Percentiles rank a stretch among this genome's conserved stretches.
Evolutionary conservation across 2,329 filamentous ascomycete genomes (phyloP).

Genomic region (Diaporthe aspalathi): DNA sequence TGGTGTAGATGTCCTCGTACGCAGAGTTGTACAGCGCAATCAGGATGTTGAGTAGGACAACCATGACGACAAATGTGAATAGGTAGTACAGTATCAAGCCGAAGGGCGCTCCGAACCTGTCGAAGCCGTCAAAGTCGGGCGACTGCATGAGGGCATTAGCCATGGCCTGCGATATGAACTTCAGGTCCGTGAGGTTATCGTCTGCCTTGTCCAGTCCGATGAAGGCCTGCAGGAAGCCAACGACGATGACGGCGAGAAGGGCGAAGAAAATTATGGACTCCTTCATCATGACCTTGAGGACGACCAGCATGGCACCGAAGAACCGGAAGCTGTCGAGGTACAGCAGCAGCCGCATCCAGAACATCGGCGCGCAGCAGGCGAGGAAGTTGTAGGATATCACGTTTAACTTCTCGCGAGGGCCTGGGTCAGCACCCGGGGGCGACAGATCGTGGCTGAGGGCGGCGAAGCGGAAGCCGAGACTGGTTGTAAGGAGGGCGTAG

Average conservation of each 20-base stretch:
- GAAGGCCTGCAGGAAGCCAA: conserved; percentile 93
- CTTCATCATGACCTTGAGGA: conserved; percentile 95
- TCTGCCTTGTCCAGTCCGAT: conserved; percentile 90
- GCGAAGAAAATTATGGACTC: conserved; percentile 97
- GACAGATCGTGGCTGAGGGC: conserved; percentile 72
- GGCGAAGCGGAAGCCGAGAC: conserved; percentile 81
- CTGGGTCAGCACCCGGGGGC: conserved; percentile 46
- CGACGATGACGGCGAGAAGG: conserved; percentile 82
- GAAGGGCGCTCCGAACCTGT: conserved; percentile 91
- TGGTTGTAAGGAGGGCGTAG: conserved; percentile 82
- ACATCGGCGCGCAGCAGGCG: conserved; percentile 93
- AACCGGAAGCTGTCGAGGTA: conserved; percentile 95
- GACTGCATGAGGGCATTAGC: conserved; percentile 91
- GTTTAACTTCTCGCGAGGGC: conserved; percentile 74
- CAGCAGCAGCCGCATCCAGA: conserved; percentile 91
- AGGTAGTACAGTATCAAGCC: conserved; percentile 96
- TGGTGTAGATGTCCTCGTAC: conserved; percentile 93
- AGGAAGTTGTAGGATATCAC: conserved; percentile 92
- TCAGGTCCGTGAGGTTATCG: conserved; percentile 74
- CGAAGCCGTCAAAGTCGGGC: conserved; percentile 90
- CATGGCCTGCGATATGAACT: conserved; percentile 85
- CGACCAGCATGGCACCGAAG: conserved; percentile 98
- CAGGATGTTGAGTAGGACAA: conserved; percentile 90
- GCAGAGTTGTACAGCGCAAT: conserved; percentile 98
- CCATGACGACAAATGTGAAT: conserved; percentile 98